Base-by-base conservation (phyloP, 1,284 basidiomycete genomes). In the Cystobasidium slooffiae region DNA sequence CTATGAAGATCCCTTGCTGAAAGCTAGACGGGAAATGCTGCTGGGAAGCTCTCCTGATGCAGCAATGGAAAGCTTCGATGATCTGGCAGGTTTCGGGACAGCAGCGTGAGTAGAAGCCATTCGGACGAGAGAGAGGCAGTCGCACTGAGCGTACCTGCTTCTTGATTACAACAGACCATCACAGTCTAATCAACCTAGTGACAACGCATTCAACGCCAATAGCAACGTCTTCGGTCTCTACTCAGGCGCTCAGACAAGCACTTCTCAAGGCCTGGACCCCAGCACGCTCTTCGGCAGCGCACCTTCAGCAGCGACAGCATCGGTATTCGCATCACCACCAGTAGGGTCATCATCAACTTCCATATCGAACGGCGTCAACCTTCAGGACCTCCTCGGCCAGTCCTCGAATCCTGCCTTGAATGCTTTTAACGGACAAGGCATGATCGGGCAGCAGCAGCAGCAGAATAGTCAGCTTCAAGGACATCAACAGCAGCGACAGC, bases 11-110 rank as follows among this genome's bases (percentile, higher is more conserved):
- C 64, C 64, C 5, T 24, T 67, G 9, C 31, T 67, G 10, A 67
- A 43, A 67, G 64, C 64, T 53, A 51, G 64, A 16, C 53, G 47
- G 64, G 64, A 67, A n/a, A 67, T 67, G 64, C 49, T 55, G 12
- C 39, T 67, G 49, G 52, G 64, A 47, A 53, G 64, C 64, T 67
- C 64, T 47, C 64, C 64, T 52, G 49, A 67, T 16, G 64, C 46
- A 51, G 47, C 49, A 37, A 52, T 51, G 61, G 47, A 47, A 20
- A 63, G 43, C 9, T 67, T 67, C 49, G 64, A 67, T 53, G 64
- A 67, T 55, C 64, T 67, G 16, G 61, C 61, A 47, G 61, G 61
- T 16, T 49, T 63, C 12, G 47, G 61, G 16, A 12, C 44, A 12
- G 44, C 16, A 12, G 44, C 16, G 61, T 63, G 61, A 51, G 43